Evolutionary conservation across 1,284 basidiomycete species (phyloP).

Genomic region (Puccinia hordei): DNA sequence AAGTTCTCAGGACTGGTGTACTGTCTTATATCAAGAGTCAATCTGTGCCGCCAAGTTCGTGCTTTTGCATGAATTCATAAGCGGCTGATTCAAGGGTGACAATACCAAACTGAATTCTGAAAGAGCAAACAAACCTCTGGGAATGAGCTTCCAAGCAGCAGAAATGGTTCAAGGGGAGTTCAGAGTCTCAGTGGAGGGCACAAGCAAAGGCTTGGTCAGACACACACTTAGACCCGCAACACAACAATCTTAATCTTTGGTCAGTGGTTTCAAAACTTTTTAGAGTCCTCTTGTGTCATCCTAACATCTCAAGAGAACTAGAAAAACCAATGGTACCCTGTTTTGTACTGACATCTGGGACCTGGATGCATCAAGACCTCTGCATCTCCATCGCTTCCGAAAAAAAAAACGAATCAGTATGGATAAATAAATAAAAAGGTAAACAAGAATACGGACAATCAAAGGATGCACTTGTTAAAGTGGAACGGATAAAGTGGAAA

Average conservation of each 20-base stretch:
- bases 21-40: conserved; percentile 71
- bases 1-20: conserved; percentile 57
- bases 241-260: conserved; percentile 88
- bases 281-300: not conserved
- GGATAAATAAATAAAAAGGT: no score
- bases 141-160: conserved; percentile 61
- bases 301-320: not conserved
- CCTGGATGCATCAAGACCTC: no score
- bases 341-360: no score
- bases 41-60: conserved; percentile 79
- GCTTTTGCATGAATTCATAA: conserved; percentile 82
- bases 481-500: no score
- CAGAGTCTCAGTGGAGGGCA: conserved; percentile 79
- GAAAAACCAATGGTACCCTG: no score
- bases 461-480: no score
- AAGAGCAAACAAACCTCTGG: not conserved
- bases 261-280: conserved; percentile 60
- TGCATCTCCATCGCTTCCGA: no score
- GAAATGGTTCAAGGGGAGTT: conserved; percentile 67
- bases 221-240: conserved; percentile 80
- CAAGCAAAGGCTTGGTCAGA: conserved; percentile 86
- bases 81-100: conserved; percentile 80
- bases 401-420: no score
- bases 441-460: no score
- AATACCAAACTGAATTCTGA: conserved; percentile 68